Evolutionary conservation across 495 filamentous ascomycete genomes (phyloP).

Genomic region (Lasiosphaeria ovina): DNA sequence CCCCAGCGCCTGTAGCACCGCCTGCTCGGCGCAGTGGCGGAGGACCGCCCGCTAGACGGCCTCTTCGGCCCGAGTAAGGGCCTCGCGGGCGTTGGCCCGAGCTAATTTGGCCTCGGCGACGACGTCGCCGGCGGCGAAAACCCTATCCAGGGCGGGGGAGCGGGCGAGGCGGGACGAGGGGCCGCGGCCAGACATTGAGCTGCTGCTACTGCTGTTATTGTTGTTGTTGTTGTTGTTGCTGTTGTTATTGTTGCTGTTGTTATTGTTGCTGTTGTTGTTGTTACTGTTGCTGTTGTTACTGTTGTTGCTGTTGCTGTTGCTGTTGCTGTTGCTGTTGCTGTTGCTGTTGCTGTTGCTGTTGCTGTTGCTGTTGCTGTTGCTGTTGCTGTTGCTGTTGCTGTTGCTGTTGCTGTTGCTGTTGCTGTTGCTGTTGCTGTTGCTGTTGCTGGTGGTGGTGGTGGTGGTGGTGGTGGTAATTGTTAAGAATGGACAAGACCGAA

Average conservation of each 20-base stretch:
- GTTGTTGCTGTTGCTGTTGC: too few species aligned
- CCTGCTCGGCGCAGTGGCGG: constrained; percentile 4
- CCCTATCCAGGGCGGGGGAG: too few species aligned
- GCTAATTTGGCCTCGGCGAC: constrained; percentile 5
- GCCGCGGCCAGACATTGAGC: constrained; percentile 4
- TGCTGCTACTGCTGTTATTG: not conserved
- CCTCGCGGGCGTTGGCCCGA: constrained; percentile 3
- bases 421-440: not conserved
- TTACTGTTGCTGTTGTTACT: too few species aligned
- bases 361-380: too few species aligned
- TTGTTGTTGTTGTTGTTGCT: not conserved
- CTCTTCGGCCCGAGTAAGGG: constrained; percentile 2
- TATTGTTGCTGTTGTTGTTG: constrained; percentile 1
- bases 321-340: too few species aligned
- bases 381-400: too few species aligned
- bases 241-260: constrained; percentile 1
- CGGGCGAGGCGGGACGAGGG: not conserved
- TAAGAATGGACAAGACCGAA: constrained; percentile 10
- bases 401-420: too few species aligned
- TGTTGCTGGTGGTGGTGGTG: not conserved
- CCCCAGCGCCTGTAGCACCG: constrained; percentile 7
- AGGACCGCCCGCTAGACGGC: constrained; percentile 7
- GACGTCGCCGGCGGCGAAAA: constrained; percentile 8
- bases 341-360: too few species aligned
- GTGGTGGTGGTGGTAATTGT: constrained; percentile 2